Evolutionary conservation across 306 rosid genomes (phyloP), one percentile per base, ranked within the genome.

Genomic region (Alnus glutinosa): DNA sequence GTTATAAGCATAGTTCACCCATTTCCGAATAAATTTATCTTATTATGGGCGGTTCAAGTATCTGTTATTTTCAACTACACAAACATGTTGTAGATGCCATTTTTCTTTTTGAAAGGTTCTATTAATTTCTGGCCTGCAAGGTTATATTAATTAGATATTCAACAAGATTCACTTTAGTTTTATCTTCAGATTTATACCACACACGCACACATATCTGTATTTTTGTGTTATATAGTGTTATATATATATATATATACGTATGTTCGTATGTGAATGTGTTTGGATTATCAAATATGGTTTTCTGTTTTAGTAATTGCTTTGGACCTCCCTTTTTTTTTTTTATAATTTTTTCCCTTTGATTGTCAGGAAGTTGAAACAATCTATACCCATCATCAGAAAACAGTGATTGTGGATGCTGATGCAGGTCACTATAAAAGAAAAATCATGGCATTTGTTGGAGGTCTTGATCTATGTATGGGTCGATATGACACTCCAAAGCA

Each of bases 301-400:
- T 48, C 74, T 30, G 37, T 15, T 16, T 18, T 32, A 71, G 62
- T 63, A 48, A 34, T 74, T 81, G 74, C 44, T 73, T 76, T 73
- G 73, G 77, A 46, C 74, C 46, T 63, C 54, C 59, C 13, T 2
- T 15, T n/a, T 4, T 30, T 55, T 51, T 23, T 23, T 23, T 23
- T 23, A 23, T 23, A 23, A 23, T 23, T 23, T 23, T 23, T 23
- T 23, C 28, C 28, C 28, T 23, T 73, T 61, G 23, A 74, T 75
- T 81, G 47, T 78, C 82, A 94, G 98, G 98, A 94, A 89, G 93
- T 86, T 18, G 98, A 88, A 78, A 87, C 92, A 61, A 94, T 94
- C 86, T 94, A 89, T 82, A 91, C 97, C 32, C 97, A 92, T 82
- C 98, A 92, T 85, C 97, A 94, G 90, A 94, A 94, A 87, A 92